Base-by-base conservation (phyloP, 192 early-diverging fungal species). In the Backusella westeae region DNA sequence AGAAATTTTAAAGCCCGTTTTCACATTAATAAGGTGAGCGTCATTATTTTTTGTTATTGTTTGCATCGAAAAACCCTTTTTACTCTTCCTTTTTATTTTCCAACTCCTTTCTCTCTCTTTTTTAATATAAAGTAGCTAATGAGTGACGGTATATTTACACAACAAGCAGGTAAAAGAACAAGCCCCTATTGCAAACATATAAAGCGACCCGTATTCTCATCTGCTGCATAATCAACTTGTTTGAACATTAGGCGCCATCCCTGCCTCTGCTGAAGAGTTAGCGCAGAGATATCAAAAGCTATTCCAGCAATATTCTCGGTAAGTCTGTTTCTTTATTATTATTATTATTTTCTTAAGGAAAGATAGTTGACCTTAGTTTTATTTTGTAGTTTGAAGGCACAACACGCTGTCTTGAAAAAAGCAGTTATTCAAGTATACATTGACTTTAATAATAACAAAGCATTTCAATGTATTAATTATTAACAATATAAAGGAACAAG, bases 401-500 rank as follows among this genome's bases (percentile, higher is more conserved):
- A 88, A 69, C 89, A 90, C 75, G 77, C 85, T 1, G 84, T 90
- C 12, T 71, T 90, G 19, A 90, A 88, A 73, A 90, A 86, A 53
- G 87, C 87, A 19, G 85, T 90, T 39, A 79, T 85, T 14, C 85
- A 90, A 80, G 89, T 88, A 78, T n/a, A 36, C 4, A 44, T 35
- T n/a, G 17, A 32, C 7, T 17, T 34, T 12, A 41, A 15, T 17
- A 32, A 32, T 3, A 29, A 38, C 26, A 68, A 19, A 44, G 10
- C 5, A 7, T 5, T 56, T 10, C 19, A 21, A 6, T 56, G 6
- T 3, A 63, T 4, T 44, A 17, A 29, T 4, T 14, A 9, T 63
- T 9, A 26, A n/a, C 67, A 19, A 46, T 6, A 46, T n/a, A 49
- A 49, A 90, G 89, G 89, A 90, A 80, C 86, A 86, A 87, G 78